phyloP scores from a whole-genome alignment of 768 basidiomycete species.

The Termitomyces sp. region DNA sequence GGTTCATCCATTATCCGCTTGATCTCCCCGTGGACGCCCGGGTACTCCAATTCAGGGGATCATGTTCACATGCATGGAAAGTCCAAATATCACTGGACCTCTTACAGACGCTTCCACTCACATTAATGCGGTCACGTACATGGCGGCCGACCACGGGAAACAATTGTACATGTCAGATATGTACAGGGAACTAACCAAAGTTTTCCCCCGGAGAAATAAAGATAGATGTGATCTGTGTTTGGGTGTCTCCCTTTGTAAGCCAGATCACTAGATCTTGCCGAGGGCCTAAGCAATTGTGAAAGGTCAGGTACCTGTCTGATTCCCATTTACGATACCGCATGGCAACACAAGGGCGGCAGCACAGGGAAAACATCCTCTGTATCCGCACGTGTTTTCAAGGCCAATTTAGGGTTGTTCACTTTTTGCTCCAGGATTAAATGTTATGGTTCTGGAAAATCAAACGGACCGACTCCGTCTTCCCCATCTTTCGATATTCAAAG shows the following conservation, averaged over 20 bases:
- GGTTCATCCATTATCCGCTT: slow-evolving; percentile 15
- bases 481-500: slow-evolving; percentile 13
- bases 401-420: slow-evolving; percentile 30
- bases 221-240: slow-evolving; percentile 28
- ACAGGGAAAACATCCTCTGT: slow-evolving; percentile 26
- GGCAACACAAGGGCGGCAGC: slow-evolving; percentile 23
- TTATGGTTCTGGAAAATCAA: slow-evolving; percentile 28
- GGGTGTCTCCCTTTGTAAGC: slow-evolving; percentile 21
- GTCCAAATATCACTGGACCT: neutral
- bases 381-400: slow-evolving; percentile 36
- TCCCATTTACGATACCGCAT: slow-evolving; percentile 32
- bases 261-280: slow-evolving; percentile 41
- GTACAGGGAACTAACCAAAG: slow-evolving; percentile 22
- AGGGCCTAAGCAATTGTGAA: slow-evolving; percentile 17
- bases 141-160: slow-evolving; percentile 23
- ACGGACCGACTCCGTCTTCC: slow-evolving; percentile 19
- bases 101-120: slow-evolving; percentile 1
- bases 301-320: slow-evolving; percentile 9
- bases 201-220: slow-evolving; percentile 27
- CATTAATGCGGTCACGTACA: slow-evolving; percentile 14
- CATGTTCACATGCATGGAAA: slow-evolving; percentile 8
- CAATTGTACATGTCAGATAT: slow-evolving; percentile 10
- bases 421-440: slow-evolving; percentile 23
- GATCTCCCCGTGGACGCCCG: slow-evolving; percentile 6
- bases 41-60: slow-evolving; percentile 3